Percentiles rank a stretch among this genome's conserved stretches.
phyloP scores from a whole-genome alignment of 495 filamentous ascomycete genomes.

The Neurospora sp. region DNA sequence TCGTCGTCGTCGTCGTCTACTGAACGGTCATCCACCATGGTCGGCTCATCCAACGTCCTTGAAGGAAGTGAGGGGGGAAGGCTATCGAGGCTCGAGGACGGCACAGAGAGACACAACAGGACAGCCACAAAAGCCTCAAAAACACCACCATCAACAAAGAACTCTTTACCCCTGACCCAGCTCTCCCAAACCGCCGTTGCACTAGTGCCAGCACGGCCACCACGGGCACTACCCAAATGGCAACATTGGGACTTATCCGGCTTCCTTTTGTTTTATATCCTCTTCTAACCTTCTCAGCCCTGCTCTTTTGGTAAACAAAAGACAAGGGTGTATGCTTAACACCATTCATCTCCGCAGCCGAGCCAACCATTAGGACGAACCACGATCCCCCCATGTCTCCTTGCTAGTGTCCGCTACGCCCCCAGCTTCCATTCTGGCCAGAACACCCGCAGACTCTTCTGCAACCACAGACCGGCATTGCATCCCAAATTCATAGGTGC shows the following conservation, averaged over 20 bases:
- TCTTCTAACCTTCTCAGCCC: not conserved
- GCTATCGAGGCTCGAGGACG: not conserved
- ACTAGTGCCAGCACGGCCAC: not conserved
- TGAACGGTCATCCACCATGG: not conserved
- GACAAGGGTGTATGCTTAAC: not conserved
- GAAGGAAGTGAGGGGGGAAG: not conserved
- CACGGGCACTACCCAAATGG: not conserved
- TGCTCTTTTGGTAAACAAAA: not conserved
- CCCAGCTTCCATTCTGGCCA: not conserved
- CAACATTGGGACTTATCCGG: not conserved
- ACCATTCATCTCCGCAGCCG: not conserved
- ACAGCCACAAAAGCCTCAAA: not conserved
- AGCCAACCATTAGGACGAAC: not conserved
- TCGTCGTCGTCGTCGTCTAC: not conserved
- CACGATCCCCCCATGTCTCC: not conserved
- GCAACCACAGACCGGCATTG: constrained; percentile 20
- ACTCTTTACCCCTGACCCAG: not conserved
- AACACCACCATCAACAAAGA: not conserved
- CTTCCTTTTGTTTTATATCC: not conserved
- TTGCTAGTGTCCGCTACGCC: not conserved
- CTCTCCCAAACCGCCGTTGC: not conserved
- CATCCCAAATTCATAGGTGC: constrained; percentile 16
- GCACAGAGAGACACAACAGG: not conserved
- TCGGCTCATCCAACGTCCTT: not conserved
- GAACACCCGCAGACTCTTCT: not conserved